A percentile compares a stretch with the other conserved stretches of the same genome.
phyloP scores from a whole-genome alignment of 768 basidiomycete species.

The Ramaria rubella region DNA sequence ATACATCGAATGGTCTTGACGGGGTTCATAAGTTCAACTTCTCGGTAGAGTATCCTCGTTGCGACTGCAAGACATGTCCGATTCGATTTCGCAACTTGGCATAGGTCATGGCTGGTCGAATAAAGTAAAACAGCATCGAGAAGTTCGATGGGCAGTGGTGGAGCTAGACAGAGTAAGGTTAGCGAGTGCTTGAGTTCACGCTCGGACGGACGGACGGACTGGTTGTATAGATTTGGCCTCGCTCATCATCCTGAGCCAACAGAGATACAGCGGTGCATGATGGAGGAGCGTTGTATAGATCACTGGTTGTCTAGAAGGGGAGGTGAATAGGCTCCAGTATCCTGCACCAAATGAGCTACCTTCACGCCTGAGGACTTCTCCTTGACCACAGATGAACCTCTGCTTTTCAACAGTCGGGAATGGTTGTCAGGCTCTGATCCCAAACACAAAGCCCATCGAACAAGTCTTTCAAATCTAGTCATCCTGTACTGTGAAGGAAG shows the following conservation, averaged over 20 bases:
- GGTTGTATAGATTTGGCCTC: neutral
- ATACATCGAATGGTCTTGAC: neutral
- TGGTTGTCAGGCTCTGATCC: no score
- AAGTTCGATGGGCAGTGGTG: neutral
- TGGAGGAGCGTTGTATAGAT: no score
- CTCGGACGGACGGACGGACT: neutral
- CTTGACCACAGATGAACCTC: no score
- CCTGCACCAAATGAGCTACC: no score
- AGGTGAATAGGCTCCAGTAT: no score
- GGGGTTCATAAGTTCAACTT: neutral
- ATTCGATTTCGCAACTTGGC: neutral
- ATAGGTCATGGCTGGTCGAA: neutral
- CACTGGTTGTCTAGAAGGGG: no score
- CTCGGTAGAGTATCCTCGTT: neutral
- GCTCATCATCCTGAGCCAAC: neutral
- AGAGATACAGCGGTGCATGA: no score
- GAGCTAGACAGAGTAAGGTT: neutral
- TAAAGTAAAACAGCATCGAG: neutral
- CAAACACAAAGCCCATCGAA: no score
- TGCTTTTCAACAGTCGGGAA: no score
- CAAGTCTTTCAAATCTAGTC: no score
- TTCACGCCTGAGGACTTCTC: no score
- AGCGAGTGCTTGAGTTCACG: neutral
- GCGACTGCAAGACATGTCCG: neutral
- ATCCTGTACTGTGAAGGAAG: no score